Percentiles rank a stretch among this genome's conserved stretches.
Conservation (phyloP, 2,329 filamentous ascomycete genomes). For the Chalaropsis thielavioides region DNA sequence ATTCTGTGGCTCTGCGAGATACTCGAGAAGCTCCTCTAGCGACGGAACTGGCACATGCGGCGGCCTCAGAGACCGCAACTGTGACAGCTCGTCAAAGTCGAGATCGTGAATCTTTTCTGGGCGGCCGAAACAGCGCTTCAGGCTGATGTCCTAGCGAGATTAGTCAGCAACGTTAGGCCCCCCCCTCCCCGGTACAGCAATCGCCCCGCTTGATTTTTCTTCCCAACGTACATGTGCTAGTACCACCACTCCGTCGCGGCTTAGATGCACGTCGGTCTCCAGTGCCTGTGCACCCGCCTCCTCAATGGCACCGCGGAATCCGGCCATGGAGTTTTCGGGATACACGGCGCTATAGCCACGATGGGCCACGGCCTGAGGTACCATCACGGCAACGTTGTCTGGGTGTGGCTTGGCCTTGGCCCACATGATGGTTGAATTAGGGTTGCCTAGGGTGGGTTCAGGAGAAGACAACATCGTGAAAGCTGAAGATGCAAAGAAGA, state of each 20-base stretch:
- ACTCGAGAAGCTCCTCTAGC: slow-evolving; percentile 58
- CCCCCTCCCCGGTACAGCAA: not conserved
- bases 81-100: slow-evolving; percentile 58
- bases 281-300: slow-evolving; percentile 63
- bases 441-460: not conserved
- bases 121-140: slow-evolving; percentile 73
- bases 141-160: slow-evolving; percentile 47
- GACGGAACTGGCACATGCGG: slow-evolving; percentile 61
- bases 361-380: slow-evolving; percentile 64
- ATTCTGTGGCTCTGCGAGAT: slow-evolving; percentile 47
- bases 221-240: slow-evolving; percentile 64
- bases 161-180: not conserved
- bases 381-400: slow-evolving; percentile 20
- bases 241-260: slow-evolving; percentile 70
- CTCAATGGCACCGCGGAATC: slow-evolving; percentile 55
- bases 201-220: too few relatives aligned
- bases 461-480: not conserved
- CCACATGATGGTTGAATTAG: slow-evolving; percentile 23
- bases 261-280: slow-evolving; percentile 78
- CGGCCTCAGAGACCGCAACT: slow-evolving; percentile 49
- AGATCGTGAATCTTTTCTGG: slow-evolving; percentile 58
- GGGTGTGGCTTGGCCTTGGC: slow-evolving; percentile 23
- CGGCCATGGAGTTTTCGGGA: slow-evolving; percentile 76
- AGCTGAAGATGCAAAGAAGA: not conserved
- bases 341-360: slow-evolving; percentile 62